These are phyloP conservation scores for Bruguiera sexangula DNA, from an alignment of 345 rosid species.

Conservation along the genomic window DNA sequence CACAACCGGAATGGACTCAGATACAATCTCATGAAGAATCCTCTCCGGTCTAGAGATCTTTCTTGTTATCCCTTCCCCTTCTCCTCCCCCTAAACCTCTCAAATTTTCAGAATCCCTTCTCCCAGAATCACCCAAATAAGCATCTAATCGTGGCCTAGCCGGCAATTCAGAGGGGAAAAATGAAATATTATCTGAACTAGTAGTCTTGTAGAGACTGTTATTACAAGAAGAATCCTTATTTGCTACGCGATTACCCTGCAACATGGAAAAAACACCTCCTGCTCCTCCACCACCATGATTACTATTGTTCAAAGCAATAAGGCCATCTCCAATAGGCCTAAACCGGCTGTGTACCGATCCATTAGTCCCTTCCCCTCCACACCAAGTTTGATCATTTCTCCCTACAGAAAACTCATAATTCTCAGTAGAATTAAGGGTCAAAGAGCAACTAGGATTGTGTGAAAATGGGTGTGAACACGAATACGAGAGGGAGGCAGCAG, in stretches of 20 bases:
- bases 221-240: conserved; percentile 38
- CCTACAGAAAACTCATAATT: conserved; percentile 68
- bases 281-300: conserved; percentile 30
- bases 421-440: conserved; percentile 82
- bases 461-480: conserved; percentile 82
- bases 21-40: conserved; percentile 64
- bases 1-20: conserved; percentile 55
- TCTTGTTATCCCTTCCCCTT: conserved; percentile 31
- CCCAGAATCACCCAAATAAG: conserved; percentile 65
- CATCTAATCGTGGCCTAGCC: conserved; percentile 54
- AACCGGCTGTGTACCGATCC: conserved; percentile 98
- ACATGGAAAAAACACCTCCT: conserved; percentile 28
- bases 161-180: conserved; percentile 94
- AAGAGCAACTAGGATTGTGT: conserved; percentile 92
- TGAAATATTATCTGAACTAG: conserved; percentile 67
- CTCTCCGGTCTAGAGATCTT: conserved; percentile 63
- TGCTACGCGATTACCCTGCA: conserved; percentile 31
- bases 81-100: conserved; percentile 53
- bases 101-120: conserved; percentile 48
- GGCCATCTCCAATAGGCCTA: conserved; percentile 90
- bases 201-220: conserved; percentile 48
- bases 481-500: conserved; percentile 77
- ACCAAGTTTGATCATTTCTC: conserved; percentile 83
- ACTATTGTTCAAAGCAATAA: conserved; percentile 47
- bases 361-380: conserved; percentile 96